These are phyloP conservation scores for Cryptococcus wingfieldii DNA, from an alignment of 1,284 basidiomycete genomes.

Conservation along the genomic window DNA sequence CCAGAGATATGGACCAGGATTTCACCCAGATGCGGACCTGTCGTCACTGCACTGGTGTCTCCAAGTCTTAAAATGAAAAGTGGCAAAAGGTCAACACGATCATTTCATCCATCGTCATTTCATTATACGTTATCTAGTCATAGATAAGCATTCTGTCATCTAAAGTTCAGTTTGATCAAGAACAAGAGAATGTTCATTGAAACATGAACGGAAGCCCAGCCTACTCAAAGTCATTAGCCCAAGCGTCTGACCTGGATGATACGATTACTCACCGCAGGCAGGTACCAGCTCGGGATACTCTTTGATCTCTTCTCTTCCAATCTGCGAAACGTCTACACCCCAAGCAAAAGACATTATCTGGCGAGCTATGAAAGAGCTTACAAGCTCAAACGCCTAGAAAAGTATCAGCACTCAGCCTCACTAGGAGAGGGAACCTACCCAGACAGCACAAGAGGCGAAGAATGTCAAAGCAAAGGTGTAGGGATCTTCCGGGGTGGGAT, in stretches of 20 bases:
- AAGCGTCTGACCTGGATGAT: neutral
- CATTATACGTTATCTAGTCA: neutral
- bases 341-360: constrained; percentile 50
- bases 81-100: too few relatives aligned
- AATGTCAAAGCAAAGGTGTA: constrained; percentile 58
- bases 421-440: constrained; percentile 39
- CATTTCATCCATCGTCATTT: neutral
- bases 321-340: constrained; percentile 53
- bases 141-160: constrained; percentile 9
- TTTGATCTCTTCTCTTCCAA: constrained; percentile 54
- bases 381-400: constrained; percentile 49
- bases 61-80: too few relatives aligned
- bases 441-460: constrained; percentile 54
- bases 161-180: constrained; percentile 49
- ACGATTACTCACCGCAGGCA: constrained; percentile 28
- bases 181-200: constrained; percentile 57
- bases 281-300: constrained; percentile 53
- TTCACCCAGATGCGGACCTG: too few relatives aligned
- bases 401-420: neutral
- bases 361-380: constrained; percentile 52
- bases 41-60: too few relatives aligned
- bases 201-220: constrained; percentile 55
- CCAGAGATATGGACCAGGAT: too few relatives aligned
- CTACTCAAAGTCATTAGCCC: constrained; percentile 17
- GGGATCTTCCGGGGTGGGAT: constrained; percentile 51